phyloP scores from a whole-genome alignment of 192 early-diverging fungal genomes.

The Rhizophagus clarus region DNA sequence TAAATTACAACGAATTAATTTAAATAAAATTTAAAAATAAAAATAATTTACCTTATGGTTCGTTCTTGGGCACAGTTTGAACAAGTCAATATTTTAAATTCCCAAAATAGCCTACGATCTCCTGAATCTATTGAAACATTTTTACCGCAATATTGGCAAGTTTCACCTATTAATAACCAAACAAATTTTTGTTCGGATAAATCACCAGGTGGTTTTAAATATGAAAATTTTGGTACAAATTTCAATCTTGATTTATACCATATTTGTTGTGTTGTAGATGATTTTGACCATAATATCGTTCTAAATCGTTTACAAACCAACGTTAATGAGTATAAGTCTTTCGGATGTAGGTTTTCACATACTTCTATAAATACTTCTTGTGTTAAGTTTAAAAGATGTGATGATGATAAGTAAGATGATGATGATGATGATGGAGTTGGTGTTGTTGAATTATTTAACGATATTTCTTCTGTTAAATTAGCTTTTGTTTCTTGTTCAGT shows the following conservation, averaged over 20 bases:
- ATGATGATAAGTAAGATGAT: background rate
- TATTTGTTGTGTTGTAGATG: background rate
- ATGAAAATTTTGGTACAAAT: background rate
- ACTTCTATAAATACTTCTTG: constrained; percentile 1
- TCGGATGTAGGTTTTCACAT: background rate
- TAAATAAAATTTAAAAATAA: background rate
- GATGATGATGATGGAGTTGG: background rate
- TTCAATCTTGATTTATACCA: background rate
- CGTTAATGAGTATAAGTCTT: background rate
- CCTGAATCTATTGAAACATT: background rate
- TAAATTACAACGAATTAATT: background rate
- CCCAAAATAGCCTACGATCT: background rate
- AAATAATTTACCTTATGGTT: background rate
- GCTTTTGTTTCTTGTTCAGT: too few species aligned
- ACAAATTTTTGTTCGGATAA: background rate
- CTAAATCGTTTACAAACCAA: background rate
- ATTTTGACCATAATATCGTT: background rate
- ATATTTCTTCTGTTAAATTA: background rate
- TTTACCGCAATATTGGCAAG: background rate
- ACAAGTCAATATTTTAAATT: background rate
- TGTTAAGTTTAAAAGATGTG: background rate
- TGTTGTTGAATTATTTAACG: background rate
- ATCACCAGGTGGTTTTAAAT: background rate
- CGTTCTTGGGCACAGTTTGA: background rate
- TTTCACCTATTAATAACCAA: background rate